Percentiles rank a stretch among this genome's conserved stretches.
These are phyloP conservation scores for Xylariaceae sp. DNA, from an alignment of 2,329 filamentous ascomycete genomes.

Conservation along the genomic window DNA sequence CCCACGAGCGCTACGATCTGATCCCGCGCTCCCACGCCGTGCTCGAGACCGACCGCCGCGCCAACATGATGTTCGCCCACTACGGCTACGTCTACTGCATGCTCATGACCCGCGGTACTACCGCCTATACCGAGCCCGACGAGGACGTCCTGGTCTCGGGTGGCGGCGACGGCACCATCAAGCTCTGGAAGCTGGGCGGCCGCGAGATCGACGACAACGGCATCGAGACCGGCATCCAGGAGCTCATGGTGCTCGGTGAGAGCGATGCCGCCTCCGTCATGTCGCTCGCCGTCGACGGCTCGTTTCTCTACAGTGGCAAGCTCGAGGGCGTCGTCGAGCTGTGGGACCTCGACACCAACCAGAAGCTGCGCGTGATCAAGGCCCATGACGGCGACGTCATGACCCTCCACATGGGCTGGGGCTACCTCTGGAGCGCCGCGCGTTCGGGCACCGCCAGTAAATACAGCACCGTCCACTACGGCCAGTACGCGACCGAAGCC, in stretches of 20 bases:
- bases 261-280: constrained; percentile 60
- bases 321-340: constrained; percentile 83
- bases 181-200: constrained; percentile 70
- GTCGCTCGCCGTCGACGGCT: constrained; percentile 78
- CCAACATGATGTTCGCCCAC: constrained; percentile 84
- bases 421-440: constrained; percentile 80
- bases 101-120: constrained; percentile 68
- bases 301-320: constrained; percentile 87
- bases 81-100: constrained; percentile 96
- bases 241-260: constrained; percentile 58
- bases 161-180: constrained; percentile 88
- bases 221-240: constrained; percentile 54
- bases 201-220: constrained; percentile 41
- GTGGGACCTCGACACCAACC: constrained; percentile 93
- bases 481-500: constrained; percentile 41
- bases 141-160: constrained; percentile 84
- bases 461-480: constrained; percentile 60
- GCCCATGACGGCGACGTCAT: constrained; percentile 76
- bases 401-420: constrained; percentile 77
- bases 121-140: constrained; percentile 58
- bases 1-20: constrained; percentile 47
- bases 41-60: constrained; percentile 73
- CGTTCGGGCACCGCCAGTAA: constrained; percentile 78
- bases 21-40: constrained; percentile 49
- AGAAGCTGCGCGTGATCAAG: constrained; percentile 80